Percentiles rank a stretch among this genome's conserved stretches.
Conservation (phyloP, 192 early-diverging fungal species). For the Funneliformis mosseae region DNA sequence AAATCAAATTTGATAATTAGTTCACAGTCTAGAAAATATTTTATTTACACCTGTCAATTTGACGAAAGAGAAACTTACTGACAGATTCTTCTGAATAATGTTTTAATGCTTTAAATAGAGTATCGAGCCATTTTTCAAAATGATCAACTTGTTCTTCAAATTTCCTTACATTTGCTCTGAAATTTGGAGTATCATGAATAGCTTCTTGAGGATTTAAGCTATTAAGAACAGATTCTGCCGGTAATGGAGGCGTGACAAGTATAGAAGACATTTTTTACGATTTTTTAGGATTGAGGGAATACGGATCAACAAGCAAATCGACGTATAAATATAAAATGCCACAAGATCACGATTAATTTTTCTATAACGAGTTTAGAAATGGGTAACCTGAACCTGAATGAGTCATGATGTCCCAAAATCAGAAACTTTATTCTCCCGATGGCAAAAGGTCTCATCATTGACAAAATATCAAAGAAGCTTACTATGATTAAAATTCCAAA, state of each 20-base stretch:
- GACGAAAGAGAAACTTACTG: conserved; percentile 38
- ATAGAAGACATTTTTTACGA: background rate
- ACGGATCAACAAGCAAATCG: too few relatives aligned
- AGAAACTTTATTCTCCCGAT: too few relatives aligned
- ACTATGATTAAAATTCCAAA: too few relatives aligned
- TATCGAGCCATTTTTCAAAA: conserved; percentile 58
- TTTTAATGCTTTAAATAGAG: conserved; percentile 42
- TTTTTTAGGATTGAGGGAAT: background rate
- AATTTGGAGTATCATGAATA: conserved; percentile 55
- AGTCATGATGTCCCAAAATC: too few relatives aligned
- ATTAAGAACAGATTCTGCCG: conserved; percentile 41
- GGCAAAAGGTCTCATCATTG: too few relatives aligned
- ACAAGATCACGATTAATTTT: too few relatives aligned
- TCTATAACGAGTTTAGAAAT: too few relatives aligned
- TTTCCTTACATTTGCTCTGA: conserved; percentile 53
- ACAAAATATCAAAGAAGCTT: too few relatives aligned
- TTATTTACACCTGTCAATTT: background rate
- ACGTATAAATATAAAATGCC: too few relatives aligned
- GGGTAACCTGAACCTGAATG: too few relatives aligned
- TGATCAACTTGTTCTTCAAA: conserved; percentile 61
- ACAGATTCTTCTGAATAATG: conserved; percentile 42
- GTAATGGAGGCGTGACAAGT: background rate
- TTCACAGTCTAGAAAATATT: too few relatives aligned
- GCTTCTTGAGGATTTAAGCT: conserved; percentile 55
- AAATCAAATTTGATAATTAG: background rate